phyloP scores from a whole-genome alignment of 768 basidiomycete genomes.

The Boletus subparvulus region DNA sequence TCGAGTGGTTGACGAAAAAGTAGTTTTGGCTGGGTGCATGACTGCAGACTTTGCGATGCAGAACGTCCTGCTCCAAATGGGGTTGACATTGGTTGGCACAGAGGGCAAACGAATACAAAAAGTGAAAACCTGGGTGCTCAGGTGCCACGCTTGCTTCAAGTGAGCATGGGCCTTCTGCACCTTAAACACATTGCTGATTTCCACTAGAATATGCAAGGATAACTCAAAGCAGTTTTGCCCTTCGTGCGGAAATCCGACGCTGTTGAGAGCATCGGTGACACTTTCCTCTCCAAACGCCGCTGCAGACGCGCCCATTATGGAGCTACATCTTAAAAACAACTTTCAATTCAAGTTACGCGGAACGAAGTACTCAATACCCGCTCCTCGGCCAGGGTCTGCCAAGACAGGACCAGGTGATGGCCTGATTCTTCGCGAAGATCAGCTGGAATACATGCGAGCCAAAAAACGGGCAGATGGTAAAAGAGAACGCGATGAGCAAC shows the following conservation, averaged over 20 bases:
- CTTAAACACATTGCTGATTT: neutral
- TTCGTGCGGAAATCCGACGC: conserved; percentile 90
- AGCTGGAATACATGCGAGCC: conserved; percentile 81
- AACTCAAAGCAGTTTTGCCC: conserved; percentile 94
- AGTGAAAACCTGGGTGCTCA: conserved; percentile 92
- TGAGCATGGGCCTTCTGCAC: conserved; percentile 42
- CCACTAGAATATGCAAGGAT: conserved; percentile 88
- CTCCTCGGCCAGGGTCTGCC: conserved; percentile 84
- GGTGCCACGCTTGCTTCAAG: conserved; percentile 99
- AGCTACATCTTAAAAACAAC: conserved; percentile 92
- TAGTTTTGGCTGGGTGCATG: conserved; percentile 82
- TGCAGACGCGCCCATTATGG: conserved; percentile 64
- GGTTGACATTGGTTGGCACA: conserved; percentile 81
- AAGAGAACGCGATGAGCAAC: conserved; percentile 68
- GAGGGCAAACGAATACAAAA: conserved; percentile 89
- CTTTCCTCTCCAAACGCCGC: conserved; percentile 64
- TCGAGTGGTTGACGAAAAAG: conserved; percentile 37
- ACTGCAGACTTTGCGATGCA: conserved; percentile 99
- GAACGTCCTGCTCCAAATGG: conserved; percentile 95
- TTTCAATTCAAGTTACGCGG: conserved; percentile 93
- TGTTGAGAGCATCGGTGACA: conserved; percentile 90
- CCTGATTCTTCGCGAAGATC: conserved; percentile 90
- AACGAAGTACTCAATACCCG: conserved; percentile 88
- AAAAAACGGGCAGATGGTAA: conserved; percentile 74
- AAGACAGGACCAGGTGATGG: conserved; percentile 82